Conservation (phyloP, 1,284 basidiomycete species). For the Moesziomyces sp. region DNA sequence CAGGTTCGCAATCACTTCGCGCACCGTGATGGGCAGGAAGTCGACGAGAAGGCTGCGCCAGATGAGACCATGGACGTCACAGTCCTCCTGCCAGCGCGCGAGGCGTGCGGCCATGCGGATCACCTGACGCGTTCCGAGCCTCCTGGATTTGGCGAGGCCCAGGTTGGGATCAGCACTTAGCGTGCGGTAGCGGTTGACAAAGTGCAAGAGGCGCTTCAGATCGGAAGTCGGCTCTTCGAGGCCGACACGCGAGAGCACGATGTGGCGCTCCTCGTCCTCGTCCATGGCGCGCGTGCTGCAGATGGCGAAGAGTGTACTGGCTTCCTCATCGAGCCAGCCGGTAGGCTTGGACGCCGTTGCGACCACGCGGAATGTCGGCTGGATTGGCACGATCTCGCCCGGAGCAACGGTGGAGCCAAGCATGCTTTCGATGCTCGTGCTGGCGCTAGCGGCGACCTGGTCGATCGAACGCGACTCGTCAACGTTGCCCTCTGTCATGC, state of each 20-base stretch:
- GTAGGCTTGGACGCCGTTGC: slow-evolving; percentile 63
- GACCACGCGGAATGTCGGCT: slow-evolving; percentile 65
- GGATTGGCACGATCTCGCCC: slow-evolving; percentile 38
- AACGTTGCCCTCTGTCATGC: slow-evolving; percentile 36
- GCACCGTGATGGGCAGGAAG: slow-evolving; percentile 67
- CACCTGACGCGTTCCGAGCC: slow-evolving; percentile 67
- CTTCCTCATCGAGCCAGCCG: slow-evolving; percentile 68
- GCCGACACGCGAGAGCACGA: slow-evolving; percentile 48
- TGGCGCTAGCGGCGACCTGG: neutral
- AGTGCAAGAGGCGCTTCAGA: slow-evolving; percentile 58
- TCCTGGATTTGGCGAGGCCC: slow-evolving; percentile 63
- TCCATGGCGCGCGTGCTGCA: slow-evolving; percentile 67
- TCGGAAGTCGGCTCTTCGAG: slow-evolving; percentile 16
- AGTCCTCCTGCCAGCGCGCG: slow-evolving; percentile 58
- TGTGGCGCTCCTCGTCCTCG: slow-evolving; percentile 62
- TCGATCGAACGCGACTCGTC: neutral
- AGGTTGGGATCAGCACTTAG: slow-evolving; percentile 59
- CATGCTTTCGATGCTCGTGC: neutral
- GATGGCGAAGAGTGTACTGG: slow-evolving; percentile 63
- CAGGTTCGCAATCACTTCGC: slow-evolving; percentile 57
- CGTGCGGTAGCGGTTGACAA: slow-evolving; percentile 63
- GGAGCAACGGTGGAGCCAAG: slow-evolving; percentile 7
- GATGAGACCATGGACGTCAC: slow-evolving; percentile 61
- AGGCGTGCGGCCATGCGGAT: slow-evolving; percentile 66
- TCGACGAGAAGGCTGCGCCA: slow-evolving; percentile 66